Evolutionary conservation across 2,329 filamentous ascomycete species (phyloP).

Genomic region (Amylocarpus encephaloides): DNA sequence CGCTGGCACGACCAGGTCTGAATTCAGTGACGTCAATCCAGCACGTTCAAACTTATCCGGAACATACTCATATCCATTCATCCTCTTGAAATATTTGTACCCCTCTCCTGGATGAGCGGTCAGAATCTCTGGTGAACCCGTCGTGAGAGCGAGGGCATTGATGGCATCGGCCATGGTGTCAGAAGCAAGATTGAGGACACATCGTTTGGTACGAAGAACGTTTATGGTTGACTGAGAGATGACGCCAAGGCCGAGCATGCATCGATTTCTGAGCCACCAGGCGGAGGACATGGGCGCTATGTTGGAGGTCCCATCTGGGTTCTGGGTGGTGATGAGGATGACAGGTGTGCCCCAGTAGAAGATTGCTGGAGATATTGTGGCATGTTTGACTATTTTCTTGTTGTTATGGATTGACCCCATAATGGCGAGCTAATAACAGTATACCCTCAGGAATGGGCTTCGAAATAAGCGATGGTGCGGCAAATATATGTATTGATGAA

Average conservation of each 20-base stretch:
- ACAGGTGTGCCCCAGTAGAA: constrained; percentile 39
- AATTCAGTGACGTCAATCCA: constrained; percentile 32
- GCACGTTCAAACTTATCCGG: constrained; percentile 36
- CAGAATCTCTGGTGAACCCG: constrained; percentile 5
- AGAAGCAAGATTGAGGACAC: constrained; percentile 38
- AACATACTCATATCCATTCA: constrained; percentile 33
- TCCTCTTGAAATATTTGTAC: constrained; percentile 27
- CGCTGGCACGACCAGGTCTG: constrained; percentile 31
- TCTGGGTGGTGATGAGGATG: constrained; percentile 35
- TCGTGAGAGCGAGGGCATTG: constrained; percentile 15
- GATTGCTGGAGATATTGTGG: constrained; percentile 35
- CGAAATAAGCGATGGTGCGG: too few relatives aligned
- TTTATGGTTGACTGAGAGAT: constrained; percentile 36
- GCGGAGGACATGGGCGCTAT: constrained; percentile 40
- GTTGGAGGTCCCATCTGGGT: constrained; percentile 37
- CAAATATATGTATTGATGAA: too few relatives aligned
- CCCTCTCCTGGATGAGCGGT: constrained; percentile 9
- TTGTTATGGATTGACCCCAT: too few relatives aligned
- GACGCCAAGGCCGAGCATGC: constrained; percentile 36
- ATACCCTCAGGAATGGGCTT: too few relatives aligned
- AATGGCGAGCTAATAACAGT: too few relatives aligned
- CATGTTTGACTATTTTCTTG: too few relatives aligned
- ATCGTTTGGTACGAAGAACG: constrained; percentile 37
- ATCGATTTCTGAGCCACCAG: constrained; percentile 39
- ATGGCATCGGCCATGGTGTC: constrained; percentile 34